phyloP scores from a whole-genome alignment of 495 filamentous ascomycete species.

The Trypethelium eluteriae region DNA sequence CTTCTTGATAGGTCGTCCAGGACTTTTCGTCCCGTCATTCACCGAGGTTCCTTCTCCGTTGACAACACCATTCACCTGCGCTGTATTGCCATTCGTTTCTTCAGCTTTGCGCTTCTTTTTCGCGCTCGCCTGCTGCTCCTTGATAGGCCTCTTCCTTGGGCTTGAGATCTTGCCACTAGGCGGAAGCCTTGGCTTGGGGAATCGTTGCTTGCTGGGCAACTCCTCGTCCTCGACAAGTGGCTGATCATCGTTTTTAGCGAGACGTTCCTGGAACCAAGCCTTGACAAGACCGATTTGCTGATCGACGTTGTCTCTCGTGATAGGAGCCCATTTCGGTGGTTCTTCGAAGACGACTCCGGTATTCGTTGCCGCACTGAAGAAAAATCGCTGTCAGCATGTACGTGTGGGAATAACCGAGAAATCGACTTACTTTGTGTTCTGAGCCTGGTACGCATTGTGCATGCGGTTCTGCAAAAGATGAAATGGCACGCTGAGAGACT shows the following conservation, averaged over 20 bases:
- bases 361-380: slow-evolving; percentile 42
- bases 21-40: slow-evolving; percentile 10
- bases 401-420: slow-evolving; percentile 17
- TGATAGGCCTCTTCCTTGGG: slow-evolving; percentile 78
- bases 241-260: slow-evolving; percentile 72
- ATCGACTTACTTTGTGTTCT: slow-evolving; percentile 53
- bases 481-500: slow-evolving; percentile 80
- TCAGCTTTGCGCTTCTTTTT: slow-evolving; percentile 57
- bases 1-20: slow-evolving; percentile 30
- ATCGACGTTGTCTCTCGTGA: slow-evolving; percentile 69
- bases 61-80: slow-evolving; percentile 8
- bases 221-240: slow-evolving; percentile 92
- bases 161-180: slow-evolving; percentile 91
- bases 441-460: slow-evolving; percentile 67
- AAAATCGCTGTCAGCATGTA: slow-evolving; percentile 7
- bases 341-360: slow-evolving; percentile 56
- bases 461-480: slow-evolving; percentile 91
- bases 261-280: slow-evolving; percentile 80
- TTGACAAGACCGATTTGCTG: slow-evolving; percentile 77
- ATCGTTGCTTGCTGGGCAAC: slow-evolving; percentile 80
- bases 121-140: slow-evolving; percentile 61
- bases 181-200: slow-evolving; percentile 85
- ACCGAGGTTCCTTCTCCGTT: slow-evolving; percentile 14
- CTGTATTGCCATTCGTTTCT: slow-evolving; percentile 28
- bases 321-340: slow-evolving; percentile 65